Percentiles rank a stretch among this genome's conserved stretches.
These are phyloP conservation scores for Vishniacozyma victoriae DNA, from an alignment of 768 basidiomycete species.

Conservation along the genomic window DNA sequence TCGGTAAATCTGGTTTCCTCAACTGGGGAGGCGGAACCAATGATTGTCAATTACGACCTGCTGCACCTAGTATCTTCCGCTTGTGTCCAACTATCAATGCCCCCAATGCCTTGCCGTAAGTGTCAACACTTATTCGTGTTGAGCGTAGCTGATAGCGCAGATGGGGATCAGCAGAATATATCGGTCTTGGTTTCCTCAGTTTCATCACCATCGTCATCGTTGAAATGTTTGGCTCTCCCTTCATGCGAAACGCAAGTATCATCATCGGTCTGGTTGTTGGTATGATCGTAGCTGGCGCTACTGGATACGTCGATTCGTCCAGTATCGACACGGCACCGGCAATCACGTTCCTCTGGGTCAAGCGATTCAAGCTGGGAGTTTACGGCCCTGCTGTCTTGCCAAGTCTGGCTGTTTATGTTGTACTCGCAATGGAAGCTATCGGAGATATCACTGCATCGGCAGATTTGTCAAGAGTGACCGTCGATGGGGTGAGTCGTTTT, in stretches of 20 bases:
- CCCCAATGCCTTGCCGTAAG: slow-evolving; percentile 62
- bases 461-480: slow-evolving; percentile 69
- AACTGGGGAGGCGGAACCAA: slow-evolving; percentile 60
- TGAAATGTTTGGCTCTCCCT: slow-evolving; percentile 77
- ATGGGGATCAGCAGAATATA: slow-evolving; percentile 77
- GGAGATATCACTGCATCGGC: slow-evolving; percentile 69
- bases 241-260: slow-evolving; percentile 61
- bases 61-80: slow-evolving; percentile 58
- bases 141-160: slow-evolving; percentile 36
- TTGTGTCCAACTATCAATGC: slow-evolving; percentile 68
- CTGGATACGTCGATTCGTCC: slow-evolving; percentile 67
- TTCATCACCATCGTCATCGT: slow-evolving; percentile 70
- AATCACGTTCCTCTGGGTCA: slow-evolving; percentile 79
- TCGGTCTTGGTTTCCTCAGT: slow-evolving; percentile 78
- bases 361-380: slow-evolving; percentile 68
- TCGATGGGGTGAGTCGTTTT: slow-evolving; percentile 53
- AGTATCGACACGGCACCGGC: slow-evolving; percentile 63
- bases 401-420: slow-evolving; percentile 63
- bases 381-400: slow-evolving; percentile 66
- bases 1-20: slow-evolving; percentile 66
- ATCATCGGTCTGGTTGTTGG: slow-evolving; percentile 52
- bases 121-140: slow-evolving; percentile 1
- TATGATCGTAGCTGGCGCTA: slow-evolving; percentile 71
- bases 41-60: slow-evolving; percentile 59
- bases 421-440: slow-evolving; percentile 73